Percentiles rank a stretch among this genome's conserved stretches.
phyloP scores from a whole-genome alignment of 305 asterid genomes.

The Salvia sclarea region DNA sequence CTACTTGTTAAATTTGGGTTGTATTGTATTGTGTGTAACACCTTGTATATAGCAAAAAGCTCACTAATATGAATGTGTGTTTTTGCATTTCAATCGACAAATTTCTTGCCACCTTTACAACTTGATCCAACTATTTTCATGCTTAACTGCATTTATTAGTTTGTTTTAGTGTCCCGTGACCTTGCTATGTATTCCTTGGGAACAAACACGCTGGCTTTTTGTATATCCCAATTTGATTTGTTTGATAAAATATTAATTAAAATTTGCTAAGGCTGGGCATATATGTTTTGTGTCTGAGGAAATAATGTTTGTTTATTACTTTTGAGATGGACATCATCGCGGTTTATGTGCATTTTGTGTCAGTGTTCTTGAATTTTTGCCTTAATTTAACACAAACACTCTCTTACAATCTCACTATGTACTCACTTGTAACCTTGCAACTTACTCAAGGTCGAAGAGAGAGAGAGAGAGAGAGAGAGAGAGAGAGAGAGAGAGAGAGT shows the following conservation, averaged over 20 bases:
- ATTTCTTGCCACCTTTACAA: background rate
- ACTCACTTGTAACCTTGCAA: background rate
- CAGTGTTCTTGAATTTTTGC: background rate
- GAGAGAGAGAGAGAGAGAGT: background rate
- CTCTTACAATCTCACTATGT: background rate
- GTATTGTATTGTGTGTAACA: background rate
- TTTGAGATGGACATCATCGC: slow-evolving; percentile 38
- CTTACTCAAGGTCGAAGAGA: too few relatives aligned
- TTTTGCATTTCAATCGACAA: background rate
- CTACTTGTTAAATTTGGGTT: background rate
- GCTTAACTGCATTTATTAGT: background rate
- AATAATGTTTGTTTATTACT: slow-evolving; percentile 35
- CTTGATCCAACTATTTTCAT: background rate
- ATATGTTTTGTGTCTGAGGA: slow-evolving; percentile 39
- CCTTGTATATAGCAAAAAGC: slow-evolving; percentile 1
- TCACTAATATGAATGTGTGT: background rate
- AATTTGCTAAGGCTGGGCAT: slow-evolving; percentile 32
- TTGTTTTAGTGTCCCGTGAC: slow-evolving; percentile 24
- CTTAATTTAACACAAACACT: background rate
- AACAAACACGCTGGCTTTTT: slow-evolving; percentile 36
- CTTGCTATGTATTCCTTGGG: slow-evolving; percentile 37
- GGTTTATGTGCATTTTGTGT: slow-evolving; percentile 33
- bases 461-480: background rate
- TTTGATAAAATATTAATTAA: slow-evolving; percentile 26
- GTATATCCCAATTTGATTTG: slow-evolving; percentile 32